Evolutionary conservation across 805 yeast species (phyloP).

Genomic region (Lipomyces japonicus): DNA sequence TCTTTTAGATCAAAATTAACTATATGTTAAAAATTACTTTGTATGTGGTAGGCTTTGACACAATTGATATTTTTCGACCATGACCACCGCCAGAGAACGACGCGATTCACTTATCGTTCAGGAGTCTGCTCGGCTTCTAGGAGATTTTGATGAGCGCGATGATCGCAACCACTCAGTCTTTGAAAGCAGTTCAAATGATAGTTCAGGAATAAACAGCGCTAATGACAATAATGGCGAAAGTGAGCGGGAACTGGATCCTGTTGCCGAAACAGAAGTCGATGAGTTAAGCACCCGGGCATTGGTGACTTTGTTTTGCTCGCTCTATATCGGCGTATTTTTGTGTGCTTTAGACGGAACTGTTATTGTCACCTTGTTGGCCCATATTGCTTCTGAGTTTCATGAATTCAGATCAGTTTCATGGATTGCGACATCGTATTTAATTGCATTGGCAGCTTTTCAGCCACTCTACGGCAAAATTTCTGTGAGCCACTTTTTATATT

Average conservation of each 20-base stretch:
- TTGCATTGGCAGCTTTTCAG: constrained; percentile 72
- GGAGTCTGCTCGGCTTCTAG: constrained; percentile 51
- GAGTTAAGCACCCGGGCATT: constrained; percentile 24
- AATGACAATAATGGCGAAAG: constrained; percentile 3
- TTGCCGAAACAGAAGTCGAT: constrained; percentile 23
- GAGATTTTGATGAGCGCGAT: constrained; percentile 36
- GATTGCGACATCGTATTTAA: constrained; percentile 71
- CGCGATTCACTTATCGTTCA: constrained; percentile 25
- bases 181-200: constrained; percentile 2
- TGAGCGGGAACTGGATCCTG: background rate
- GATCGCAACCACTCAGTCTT: constrained; percentile 22
- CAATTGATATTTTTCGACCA: too few species aligned
- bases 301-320: constrained; percentile 25
- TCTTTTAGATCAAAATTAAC: background rate
- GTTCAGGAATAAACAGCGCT: constrained; percentile 3
- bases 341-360: constrained; percentile 53
- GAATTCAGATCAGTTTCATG: constrained; percentile 54
- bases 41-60: background rate
- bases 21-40: background rate
- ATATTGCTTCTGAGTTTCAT: constrained; percentile 57
- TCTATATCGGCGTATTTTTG: constrained; percentile 45
- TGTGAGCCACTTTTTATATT: constrained; percentile 1
- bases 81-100: constrained; percentile 25
- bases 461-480: constrained; percentile 65
- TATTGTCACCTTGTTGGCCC: constrained; percentile 48